phyloP scores from a whole-genome alignment of 2,329 filamentous ascomycete species.

The Ceratocystis papillata region DNA sequence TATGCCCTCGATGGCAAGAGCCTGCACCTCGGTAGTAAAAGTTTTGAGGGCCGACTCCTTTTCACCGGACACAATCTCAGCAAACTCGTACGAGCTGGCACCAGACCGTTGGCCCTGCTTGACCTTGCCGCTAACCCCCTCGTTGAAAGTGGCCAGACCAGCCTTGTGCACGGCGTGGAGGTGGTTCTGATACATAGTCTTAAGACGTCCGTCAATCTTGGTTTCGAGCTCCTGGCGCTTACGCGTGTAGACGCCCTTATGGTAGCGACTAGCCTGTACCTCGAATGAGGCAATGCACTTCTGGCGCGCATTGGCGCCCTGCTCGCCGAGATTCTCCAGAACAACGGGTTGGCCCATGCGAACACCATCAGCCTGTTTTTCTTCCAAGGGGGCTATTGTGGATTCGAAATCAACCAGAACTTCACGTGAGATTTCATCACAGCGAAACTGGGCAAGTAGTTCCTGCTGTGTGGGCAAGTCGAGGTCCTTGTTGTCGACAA shows the following conservation, averaged over 20 bases:
- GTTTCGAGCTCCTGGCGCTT: slow-evolving; percentile 75
- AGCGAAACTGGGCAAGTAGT: slow-evolving; percentile 89
- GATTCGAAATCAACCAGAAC: slow-evolving; percentile 76
- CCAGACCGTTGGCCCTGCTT: slow-evolving; percentile 90
- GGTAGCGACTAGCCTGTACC: slow-evolving; percentile 81
- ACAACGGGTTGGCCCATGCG: slow-evolving; percentile 63
- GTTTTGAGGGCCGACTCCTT: slow-evolving; percentile 63
- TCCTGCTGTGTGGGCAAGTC: slow-evolving; percentile 96
- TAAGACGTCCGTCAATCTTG: slow-evolving; percentile 82
- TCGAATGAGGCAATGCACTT: slow-evolving; percentile 78
- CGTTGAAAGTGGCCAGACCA: slow-evolving; percentile 72
- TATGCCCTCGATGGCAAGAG: slow-evolving; percentile 65
- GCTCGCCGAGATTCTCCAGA: slow-evolving; percentile 60
- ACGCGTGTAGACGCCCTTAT: slow-evolving; percentile 84
- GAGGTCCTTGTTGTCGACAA: slow-evolving; percentile 96
- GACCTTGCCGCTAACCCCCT: slow-evolving; percentile 75
- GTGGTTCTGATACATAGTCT: slow-evolving; percentile 79
- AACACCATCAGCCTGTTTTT: slow-evolving; percentile 65
- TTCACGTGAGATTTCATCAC: slow-evolving; percentile 89
- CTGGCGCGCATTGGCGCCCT: slow-evolving; percentile 59
- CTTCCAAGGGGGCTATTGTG: slow-evolving; percentile 71
- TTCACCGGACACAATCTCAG: slow-evolving; percentile 77
- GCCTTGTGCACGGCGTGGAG: slow-evolving; percentile 79
- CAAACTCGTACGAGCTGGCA: slow-evolving; percentile 74
- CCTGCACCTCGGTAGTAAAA: slow-evolving; percentile 66